phyloP scores from a whole-genome alignment of 495 filamentous ascomycete species.

The Astrothelium subdiscretum region DNA sequence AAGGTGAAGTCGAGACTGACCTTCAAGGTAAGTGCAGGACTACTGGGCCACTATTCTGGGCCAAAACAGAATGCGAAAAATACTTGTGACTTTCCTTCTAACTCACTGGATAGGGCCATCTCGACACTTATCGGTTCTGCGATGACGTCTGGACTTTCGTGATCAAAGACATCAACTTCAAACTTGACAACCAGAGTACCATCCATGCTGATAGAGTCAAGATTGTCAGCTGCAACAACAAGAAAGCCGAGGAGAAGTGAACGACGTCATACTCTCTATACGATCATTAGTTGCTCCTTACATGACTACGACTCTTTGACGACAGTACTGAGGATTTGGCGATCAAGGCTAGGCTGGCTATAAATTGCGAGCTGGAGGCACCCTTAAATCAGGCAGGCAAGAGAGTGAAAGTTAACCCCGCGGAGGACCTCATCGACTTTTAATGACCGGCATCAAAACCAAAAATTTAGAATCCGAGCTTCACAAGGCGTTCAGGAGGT shows the following conservation, averaged over 20 bases:
- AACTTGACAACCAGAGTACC: conserved; percentile 63
- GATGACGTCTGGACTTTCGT: conserved; percentile 99
- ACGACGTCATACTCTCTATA: not conserved
- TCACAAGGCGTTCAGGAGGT: not conserved
- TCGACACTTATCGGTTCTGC: conserved; percentile 99
- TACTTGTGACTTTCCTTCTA: not conserved
- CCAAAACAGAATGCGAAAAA: not conserved
- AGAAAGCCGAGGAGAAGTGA: not conserved
- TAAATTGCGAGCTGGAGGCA: too few species aligned
- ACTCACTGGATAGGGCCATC: conserved; percentile 58
- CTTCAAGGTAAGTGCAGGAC: conserved; percentile 77
- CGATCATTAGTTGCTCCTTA: too few species aligned
- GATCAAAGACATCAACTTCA: conserved; percentile 96
- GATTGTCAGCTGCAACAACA: conserved; percentile 70
- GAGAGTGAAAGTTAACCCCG: too few species aligned
- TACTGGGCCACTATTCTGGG: too few species aligned
- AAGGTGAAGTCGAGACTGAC: conserved; percentile 82
- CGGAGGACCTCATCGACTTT: not conserved
- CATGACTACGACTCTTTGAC: too few species aligned
- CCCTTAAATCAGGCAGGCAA: too few species aligned
- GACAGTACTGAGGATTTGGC: too few species aligned
- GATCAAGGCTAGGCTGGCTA: too few species aligned
- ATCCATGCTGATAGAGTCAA: conserved; percentile 58
- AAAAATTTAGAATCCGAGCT: not conserved
- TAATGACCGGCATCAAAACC: not conserved